A percentile compares a stretch with the other conserved stretches of the same genome.
These are phyloP conservation scores for Kingdonia uniflora DNA, from an alignment of 164 flowering plant species.

Conservation along the genomic window DNA sequence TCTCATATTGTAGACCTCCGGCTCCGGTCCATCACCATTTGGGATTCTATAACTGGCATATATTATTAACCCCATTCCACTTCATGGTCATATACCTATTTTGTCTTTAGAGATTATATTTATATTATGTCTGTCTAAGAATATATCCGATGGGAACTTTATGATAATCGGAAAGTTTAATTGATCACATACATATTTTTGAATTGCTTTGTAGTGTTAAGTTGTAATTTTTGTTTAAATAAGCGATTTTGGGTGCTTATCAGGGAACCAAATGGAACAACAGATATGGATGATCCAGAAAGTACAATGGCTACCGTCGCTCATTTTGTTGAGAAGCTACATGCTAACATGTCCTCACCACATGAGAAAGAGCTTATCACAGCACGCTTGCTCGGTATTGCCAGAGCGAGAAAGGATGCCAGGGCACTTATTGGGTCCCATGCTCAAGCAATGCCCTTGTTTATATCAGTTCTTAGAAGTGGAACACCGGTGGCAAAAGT, in stretches of 20 bases:
- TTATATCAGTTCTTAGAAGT: slow-evolving; percentile 60
- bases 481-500: slow-evolving; percentile 64
- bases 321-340: slow-evolving; percentile 71
- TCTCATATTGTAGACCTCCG: too few species aligned
- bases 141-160: too few species aligned
- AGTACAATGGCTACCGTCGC: slow-evolving; percentile 62
- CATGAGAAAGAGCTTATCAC: slow-evolving; percentile 76
- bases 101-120: not conserved
- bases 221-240: not conserved
- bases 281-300: slow-evolving; percentile 58
- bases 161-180: not conserved
- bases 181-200: not conserved
- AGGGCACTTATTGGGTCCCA: slow-evolving; percentile 69
- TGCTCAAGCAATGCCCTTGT: slow-evolving; percentile 78
- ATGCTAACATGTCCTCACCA: slow-evolving; percentile 59
- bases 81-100: not conserved
- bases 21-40: too few species aligned
- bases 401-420: slow-evolving; percentile 62
- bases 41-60: too few species aligned
- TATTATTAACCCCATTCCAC: not conserved
- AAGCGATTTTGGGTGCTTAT: not conserved
- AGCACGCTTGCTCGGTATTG: slow-evolving; percentile 56
- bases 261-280: slow-evolving; percentile 58
- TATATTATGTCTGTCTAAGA: too few species aligned
- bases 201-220: not conserved